A percentile compares a stretch with the other conserved stretches of the same genome.
These are phyloP conservation scores for Ophiosphaerella korrae DNA, from an alignment of 2,329 filamentous ascomycete species.

Conservation along the genomic window DNA sequence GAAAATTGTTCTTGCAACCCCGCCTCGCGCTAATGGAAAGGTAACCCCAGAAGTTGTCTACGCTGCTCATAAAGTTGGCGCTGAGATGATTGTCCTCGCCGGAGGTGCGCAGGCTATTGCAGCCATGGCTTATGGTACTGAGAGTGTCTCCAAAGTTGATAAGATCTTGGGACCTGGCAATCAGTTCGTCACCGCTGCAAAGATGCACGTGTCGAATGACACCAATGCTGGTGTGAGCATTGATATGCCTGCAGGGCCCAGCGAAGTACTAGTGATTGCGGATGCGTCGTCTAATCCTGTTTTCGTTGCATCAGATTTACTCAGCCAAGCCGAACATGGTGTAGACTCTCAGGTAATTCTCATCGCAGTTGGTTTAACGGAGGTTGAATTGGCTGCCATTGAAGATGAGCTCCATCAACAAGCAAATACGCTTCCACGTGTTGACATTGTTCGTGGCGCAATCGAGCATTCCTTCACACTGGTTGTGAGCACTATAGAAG, in stretches of 20 bases:
- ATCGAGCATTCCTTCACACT: constrained; percentile 93
- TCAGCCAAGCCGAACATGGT: constrained; percentile 96
- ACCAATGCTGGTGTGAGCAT: constrained; percentile 94
- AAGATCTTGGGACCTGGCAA: constrained; percentile 98
- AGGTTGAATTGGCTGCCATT: constrained; percentile 76
- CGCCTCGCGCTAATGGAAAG: constrained; percentile 84
- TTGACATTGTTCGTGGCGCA: constrained; percentile 88
- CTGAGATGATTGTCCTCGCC: constrained; percentile 92
- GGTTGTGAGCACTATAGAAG: constrained; percentile 71
- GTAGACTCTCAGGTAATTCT: constrained; percentile 94
- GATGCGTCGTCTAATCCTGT: constrained; percentile 87
- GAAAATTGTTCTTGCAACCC: constrained; percentile 91
- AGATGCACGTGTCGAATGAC: constrained; percentile 98
- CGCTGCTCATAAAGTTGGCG: constrained; percentile 93
- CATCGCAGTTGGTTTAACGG: constrained; percentile 79
- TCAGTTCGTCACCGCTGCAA: constrained; percentile 96
- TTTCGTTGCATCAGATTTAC: constrained; percentile 91
- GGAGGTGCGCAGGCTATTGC: constrained; percentile 95
- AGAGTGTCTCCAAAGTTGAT: constrained; percentile 93
- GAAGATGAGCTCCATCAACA: constrained; percentile 90
- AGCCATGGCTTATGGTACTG: constrained; percentile 95
- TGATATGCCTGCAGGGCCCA: constrained; percentile 97
- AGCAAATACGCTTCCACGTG: constrained; percentile 82
- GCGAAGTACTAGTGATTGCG: constrained; percentile 94
- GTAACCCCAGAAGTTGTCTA: constrained; percentile 98